Evolutionary conservation across 2,329 filamentous ascomycete genomes (phyloP), one percentile per base, ranked within the genome.

Genomic region (Cytospora leucostoma): DNA sequence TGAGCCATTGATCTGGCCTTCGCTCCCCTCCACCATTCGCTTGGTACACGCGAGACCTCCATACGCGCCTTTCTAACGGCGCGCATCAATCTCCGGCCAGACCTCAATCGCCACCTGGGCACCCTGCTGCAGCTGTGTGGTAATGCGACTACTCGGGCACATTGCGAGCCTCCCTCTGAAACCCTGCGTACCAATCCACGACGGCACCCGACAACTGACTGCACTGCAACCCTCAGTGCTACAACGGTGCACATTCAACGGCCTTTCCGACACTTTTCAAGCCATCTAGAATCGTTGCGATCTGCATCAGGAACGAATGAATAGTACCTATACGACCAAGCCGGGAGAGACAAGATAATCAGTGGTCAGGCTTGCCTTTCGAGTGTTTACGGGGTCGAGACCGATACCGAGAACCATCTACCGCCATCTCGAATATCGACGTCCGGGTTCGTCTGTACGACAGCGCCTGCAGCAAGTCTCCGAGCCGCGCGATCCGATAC

Each of bases 151-250:
- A 47, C 51, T 33, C 38, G 44, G 49, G 19, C 37, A 34, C 35
- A 47, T 61, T 51, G 32, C 58, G 37, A 49, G 27, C 32, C 21
- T n/a, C 7, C 7, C 58, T 55, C 47, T 61, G 51, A 37, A 55
- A 61, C 51, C 55, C n/a, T 21, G n/a, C 44, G 44, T 47, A 47
- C 44, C 44, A 21, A 21, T 11, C 44, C 44, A 47, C 44, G 44
- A 47, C 44, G n/a, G n/a, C n/a, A 47, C n/a, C 44, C 44, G 44
- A 47, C 44, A 12, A 47, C n/a, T 47, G 44, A 47, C n/a, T 47
- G 44, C 44, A 47, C 21, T 47, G n/a, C 44, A 47, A 44, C 38
- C 15, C 13, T 21, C n/a, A 6, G n/a, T 47, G n/a, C n/a, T 11
- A 47, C 44, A 21, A 3, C 44, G n/a, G 2, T 11, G 44, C 19